Evolutionary conservation across 2,329 filamentous ascomycete species (phyloP).

Genomic region (Fusarium sp.): DNA sequence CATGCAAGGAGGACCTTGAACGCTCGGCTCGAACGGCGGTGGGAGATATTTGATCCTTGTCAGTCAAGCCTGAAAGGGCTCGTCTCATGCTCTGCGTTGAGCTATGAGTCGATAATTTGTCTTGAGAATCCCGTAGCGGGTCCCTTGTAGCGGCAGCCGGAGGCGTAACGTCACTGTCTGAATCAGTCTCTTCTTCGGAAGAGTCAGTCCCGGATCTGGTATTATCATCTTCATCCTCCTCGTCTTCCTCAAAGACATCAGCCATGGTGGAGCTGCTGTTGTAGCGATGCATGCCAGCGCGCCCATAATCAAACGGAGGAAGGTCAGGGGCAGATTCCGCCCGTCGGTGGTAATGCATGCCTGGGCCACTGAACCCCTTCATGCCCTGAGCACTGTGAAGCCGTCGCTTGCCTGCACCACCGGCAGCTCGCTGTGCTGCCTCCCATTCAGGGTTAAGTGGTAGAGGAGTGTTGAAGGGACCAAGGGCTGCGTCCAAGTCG

Average conservation of each 20-base stretch:
- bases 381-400: conserved; percentile 81
- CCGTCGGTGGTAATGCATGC: conserved; percentile 79
- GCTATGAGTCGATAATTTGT: conserved; percentile 37
- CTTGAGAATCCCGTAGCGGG: conserved; percentile 37
- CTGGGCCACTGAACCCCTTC: conserved; percentile 72
- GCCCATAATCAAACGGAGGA: conserved; percentile 73
- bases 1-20: conserved; percentile 61
- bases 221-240: conserved; percentile 67
- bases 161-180: conserved; percentile 52
- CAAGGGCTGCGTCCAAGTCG: conserved; percentile 91
- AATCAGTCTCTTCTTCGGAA: conserved; percentile 60
- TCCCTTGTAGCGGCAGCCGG: conserved; percentile 42
- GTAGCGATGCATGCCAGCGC: conserved; percentile 68
- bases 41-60: conserved; percentile 43
- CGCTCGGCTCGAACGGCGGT: conserved; percentile 56
- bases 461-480: conserved; percentile 86
- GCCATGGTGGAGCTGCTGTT: conserved; percentile 79
- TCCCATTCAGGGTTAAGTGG: conserved; percentile 71
- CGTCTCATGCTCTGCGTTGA: conserved; percentile 49
- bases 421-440: conserved; percentile 67
- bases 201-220: conserved; percentile 51
- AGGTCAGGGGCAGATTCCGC: conserved; percentile 84
- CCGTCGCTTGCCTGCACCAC: conserved; percentile 66
- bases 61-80: conserved; percentile 58
- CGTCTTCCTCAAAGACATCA: conserved; percentile 87